Base-by-base conservation (phyloP, 208 protist species). In the Leishmania guyanensis region DNA sequence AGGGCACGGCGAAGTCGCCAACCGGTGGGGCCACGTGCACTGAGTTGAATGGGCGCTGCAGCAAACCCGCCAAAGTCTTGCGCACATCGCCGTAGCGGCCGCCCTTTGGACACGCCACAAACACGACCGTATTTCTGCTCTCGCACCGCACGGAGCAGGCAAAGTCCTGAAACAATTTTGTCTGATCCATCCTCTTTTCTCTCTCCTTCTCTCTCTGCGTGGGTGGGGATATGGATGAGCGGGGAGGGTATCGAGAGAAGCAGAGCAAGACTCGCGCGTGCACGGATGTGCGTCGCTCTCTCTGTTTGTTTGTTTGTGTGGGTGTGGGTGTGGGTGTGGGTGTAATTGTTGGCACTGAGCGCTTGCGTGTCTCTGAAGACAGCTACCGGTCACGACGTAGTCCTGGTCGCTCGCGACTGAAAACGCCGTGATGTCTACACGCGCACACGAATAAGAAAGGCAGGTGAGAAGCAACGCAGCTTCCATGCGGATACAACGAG, bases 61-160 rank as follows among this genome's bases (percentile, higher is more conserved):
- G 78, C 48, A 95, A 79, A 0, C 84, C 88, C 0, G 89, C 91
- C 17, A 95, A 80, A 5, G 91, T 95, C 77, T 95, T 95, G 43
- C 91, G 85, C 56, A 95, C 89, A 76, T 95, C 91, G 64, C 91
- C 91, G 75, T 90, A 95, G 65, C 88, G 84, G 46, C 84, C 87
- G 3, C 86, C 86, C 22, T 79, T 79, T 12, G 89, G 89, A 64
- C 88, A 93, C 22, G 91, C 84, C 0, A 95, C 89, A 78, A 95
- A 95, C 20, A 92, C 89, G 12, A 93, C 79, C 9, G 91, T 91
- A 36, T 78, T 77, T 29, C 22, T 82, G 68, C 85, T 91, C 71
- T 93, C 89, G 64, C 91, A 95, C 56, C 88, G 82, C 53, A 95
- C 83, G 1, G 85, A 86, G 68, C 87, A 82, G n/a, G 86, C 75